phyloP scores from a whole-genome alignment of 225 moss, liverwort and hornwort genomes.

The Pseudisothecium myosuroides region DNA sequence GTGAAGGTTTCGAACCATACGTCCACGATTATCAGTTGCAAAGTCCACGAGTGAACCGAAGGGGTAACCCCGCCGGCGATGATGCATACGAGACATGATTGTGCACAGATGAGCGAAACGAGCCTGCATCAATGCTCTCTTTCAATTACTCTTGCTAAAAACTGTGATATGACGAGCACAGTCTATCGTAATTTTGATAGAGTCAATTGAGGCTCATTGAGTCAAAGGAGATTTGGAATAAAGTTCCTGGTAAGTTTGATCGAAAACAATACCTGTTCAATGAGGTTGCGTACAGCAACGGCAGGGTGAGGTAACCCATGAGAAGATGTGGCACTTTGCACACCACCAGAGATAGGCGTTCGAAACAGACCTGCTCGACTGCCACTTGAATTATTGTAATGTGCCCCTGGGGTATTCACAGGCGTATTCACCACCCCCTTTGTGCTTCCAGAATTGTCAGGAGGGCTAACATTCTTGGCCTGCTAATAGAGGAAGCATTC shows the following conservation, averaged over 20 bases:
- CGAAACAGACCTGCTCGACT: constrained; percentile 89
- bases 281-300: constrained; percentile 89
- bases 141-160: background rate
- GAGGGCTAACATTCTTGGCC: constrained; percentile 12
- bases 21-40: constrained; percentile 83
- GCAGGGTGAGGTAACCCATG: constrained; percentile 88
- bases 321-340: constrained; percentile 93
- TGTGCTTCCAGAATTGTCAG: constrained; percentile 11
- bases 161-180: background rate
- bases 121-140: constrained; percentile 39
- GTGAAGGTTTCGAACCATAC: constrained; percentile 33
- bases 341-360: constrained; percentile 92
- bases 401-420: background rate
- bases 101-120: constrained; percentile 94
- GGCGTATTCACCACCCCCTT: constrained; percentile 16
- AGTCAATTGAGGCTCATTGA: background rate
- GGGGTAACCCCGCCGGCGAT: constrained; percentile 90
- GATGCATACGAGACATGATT: constrained; percentile 98
- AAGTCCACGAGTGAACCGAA: constrained; percentile 96
- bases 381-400: constrained; percentile 14
- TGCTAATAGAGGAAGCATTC: background rate
- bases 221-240: background rate
- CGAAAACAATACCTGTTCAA: constrained; percentile 53
- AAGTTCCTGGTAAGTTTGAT: background rate
- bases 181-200: background rate